These are phyloP conservation scores for Lasiosphaeria miniovina DNA, from an alignment of 495 filamentous ascomycete genomes.

Conservation along the genomic window DNA sequence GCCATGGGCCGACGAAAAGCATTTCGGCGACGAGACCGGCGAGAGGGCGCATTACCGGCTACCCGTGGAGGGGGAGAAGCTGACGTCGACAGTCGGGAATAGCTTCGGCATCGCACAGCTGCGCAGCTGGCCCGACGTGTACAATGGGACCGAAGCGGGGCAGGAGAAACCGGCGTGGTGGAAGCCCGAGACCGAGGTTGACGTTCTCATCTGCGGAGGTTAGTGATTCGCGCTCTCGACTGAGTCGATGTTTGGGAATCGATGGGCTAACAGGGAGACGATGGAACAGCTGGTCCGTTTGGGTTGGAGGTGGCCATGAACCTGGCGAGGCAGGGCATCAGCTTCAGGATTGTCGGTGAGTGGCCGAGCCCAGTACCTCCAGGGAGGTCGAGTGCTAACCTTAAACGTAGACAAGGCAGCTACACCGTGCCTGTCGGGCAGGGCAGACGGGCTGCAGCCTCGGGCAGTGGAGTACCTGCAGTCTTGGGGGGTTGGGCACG, in stretches of 20 bases:
- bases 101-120: not conserved
- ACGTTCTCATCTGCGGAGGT: not conserved
- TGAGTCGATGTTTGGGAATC: not conserved
- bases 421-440: not conserved
- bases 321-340: not conserved
- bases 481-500: not conserved
- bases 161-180: not conserved
- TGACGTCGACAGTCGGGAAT: not conserved
- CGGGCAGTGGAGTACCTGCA: not conserved
- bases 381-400: not conserved
- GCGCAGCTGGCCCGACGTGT: not conserved
- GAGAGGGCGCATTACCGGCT: not conserved
- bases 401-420: not conserved
- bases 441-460: not conserved
- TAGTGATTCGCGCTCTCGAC: not conserved
- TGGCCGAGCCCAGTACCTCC: not conserved
- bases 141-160: not conserved
- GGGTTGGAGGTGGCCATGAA: not conserved
- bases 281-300: not conserved
- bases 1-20: not conserved
- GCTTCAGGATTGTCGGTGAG: not conserved
- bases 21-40: not conserved
- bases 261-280: not conserved
- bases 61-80: not conserved
- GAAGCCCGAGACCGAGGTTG: not conserved